Evolutionary conservation across 139 green algal genomes (phyloP), one percentile per base, ranked within the genome.

Genomic region (Microglena sp.): DNA sequence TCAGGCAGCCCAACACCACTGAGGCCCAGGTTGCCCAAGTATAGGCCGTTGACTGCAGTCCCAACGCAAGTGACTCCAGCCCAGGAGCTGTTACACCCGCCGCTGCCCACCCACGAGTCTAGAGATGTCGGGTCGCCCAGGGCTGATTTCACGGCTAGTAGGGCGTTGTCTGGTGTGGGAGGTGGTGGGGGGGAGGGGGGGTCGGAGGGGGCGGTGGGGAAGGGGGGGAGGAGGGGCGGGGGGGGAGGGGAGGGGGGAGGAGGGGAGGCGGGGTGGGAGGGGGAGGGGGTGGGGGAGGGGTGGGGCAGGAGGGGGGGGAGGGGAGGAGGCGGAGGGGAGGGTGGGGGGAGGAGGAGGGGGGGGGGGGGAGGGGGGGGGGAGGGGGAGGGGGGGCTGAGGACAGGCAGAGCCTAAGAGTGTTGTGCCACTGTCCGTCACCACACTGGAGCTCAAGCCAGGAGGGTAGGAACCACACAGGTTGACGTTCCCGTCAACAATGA

Each of bases 381-480:
- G 56, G 26, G 15, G 28, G 6, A 24, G 56, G 26, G 56, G 56
- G 56, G 56, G 56, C 18, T 45, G 7, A 28, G 56, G 56, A 36
- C 26, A 63, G 7, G 18, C 15, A 11, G 28, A 28, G 7, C 24
- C 24, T 6, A 60, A 18, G 21, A 7, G n/a, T 28, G 53, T 60
- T 7, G 53, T 60, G 53, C n/a, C 53, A 15, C 8, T 33, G 53
- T 24, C 53, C 18, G 21, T 60, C 8, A 60, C 53, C 27, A 60
- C 31, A 6, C 6, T 60, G 15, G 15, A 33, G 21, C 15, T 28
- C 7, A 60, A 26, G 24, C 24, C 31, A 26, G 53, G 7, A 33
- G 53, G 53, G 7, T 33, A 60, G 18, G 53, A 60, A 33, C 53
- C 53, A 60, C 53, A 60, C 53, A n/a, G n/a, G n/a, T n/a, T n/a